Conservation (phyloP, 768 basidiomycete genomes). For the Roridomyces roridus region DNA sequence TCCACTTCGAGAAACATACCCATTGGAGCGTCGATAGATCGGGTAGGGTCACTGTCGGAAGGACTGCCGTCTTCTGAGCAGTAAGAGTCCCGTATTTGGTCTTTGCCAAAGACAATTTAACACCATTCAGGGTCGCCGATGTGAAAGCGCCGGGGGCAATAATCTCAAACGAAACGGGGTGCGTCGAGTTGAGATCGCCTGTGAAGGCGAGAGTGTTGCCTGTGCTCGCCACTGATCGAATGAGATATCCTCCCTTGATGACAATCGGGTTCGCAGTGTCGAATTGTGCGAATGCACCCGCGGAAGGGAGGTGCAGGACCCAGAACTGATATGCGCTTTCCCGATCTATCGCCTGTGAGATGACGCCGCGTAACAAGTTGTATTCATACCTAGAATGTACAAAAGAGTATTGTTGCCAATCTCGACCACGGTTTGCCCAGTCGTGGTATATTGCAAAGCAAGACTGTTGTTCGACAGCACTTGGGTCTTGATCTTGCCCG, state of each 20-base stretch:
- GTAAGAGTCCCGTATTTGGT: constrained; percentile 51
- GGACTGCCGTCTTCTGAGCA: constrained; percentile 33
- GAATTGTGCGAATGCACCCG: constrained; percentile 42
- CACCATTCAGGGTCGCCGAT: constrained; percentile 50
- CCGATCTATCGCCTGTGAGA: constrained; percentile 41
- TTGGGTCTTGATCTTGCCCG: constrained; percentile 42
- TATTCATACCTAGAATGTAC: constrained; percentile 49
- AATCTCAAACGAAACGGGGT: constrained; percentile 46
- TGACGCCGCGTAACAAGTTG: background rate
- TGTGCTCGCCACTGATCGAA: constrained; percentile 44
- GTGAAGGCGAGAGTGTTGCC: constrained; percentile 45
- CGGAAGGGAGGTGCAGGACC: constrained; percentile 50
- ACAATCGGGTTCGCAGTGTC: constrained; percentile 50
- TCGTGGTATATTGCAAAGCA: constrained; percentile 51
- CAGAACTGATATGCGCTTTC: constrained; percentile 57
- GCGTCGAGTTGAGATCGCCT: constrained; percentile 51
- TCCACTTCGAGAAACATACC: constrained; percentile 31
- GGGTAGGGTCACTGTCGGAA: constrained; percentile 43
- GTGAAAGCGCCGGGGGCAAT: constrained; percentile 50
- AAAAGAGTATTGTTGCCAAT: constrained; percentile 46
- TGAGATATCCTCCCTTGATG: constrained; percentile 55
- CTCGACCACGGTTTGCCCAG: constrained; percentile 52
- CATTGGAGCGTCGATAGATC: constrained; percentile 41
- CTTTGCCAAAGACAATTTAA: constrained; percentile 34
- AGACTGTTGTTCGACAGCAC: constrained; percentile 40